Conservation (phyloP, 495 filamentous ascomycete genomes). For the Penicillium robsamsonii region DNA sequence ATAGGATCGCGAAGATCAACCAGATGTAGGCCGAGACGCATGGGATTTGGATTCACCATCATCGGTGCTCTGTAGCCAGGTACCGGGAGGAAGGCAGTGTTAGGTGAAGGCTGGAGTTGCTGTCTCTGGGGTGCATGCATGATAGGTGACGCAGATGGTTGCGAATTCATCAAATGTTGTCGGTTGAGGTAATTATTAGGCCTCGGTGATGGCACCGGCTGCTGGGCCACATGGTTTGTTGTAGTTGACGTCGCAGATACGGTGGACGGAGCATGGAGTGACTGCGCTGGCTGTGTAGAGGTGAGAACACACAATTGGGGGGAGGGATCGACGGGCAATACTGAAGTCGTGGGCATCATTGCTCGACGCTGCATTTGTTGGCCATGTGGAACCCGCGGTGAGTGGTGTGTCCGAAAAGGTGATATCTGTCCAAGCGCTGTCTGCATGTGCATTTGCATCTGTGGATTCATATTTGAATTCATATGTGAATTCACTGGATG, state of each 20-base stretch:
- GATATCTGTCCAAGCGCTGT: not conserved
- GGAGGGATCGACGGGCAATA: not conserved
- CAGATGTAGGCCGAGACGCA: conserved; percentile 54
- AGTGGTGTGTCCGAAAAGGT: not conserved
- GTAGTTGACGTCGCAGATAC: not conserved
- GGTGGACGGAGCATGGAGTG: not conserved
- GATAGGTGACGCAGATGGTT: not conserved
- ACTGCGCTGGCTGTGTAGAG: not conserved
- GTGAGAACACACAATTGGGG: conserved; percentile 1
- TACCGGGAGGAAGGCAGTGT: conserved; percentile 31
- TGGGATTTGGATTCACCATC: conserved; percentile 43
- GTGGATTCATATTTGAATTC: not conserved
- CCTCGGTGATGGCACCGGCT: not conserved
- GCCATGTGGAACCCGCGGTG: not conserved
- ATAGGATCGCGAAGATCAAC: conserved; percentile 55
- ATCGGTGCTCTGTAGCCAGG: conserved; percentile 31
- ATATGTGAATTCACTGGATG: not conserved
- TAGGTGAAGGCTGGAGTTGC: not conserved
- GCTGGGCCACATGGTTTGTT: not conserved
- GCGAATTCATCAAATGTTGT: not conserved
- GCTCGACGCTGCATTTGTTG: not conserved
- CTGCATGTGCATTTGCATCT: not conserved
- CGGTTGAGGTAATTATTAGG: not conserved
- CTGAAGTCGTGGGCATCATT: not conserved
- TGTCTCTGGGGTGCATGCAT: not conserved